Conservation (phyloP, 2,329 filamentous ascomycete species). For the Onygenales sp. region DNA sequence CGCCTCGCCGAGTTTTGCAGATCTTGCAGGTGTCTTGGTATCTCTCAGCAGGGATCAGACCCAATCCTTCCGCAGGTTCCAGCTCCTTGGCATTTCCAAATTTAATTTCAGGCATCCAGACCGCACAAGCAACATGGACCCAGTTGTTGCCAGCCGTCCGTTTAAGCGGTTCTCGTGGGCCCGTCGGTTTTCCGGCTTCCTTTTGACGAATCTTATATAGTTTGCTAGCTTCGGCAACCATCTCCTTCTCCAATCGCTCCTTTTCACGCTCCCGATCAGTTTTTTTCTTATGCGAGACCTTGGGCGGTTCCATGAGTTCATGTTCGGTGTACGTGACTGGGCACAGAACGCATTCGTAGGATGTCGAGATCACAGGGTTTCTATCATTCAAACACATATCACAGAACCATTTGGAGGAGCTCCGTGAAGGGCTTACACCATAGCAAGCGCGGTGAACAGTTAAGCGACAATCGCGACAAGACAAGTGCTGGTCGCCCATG, state of each 20-base stretch:
- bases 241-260: constrained; percentile 75
- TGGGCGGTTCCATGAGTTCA: constrained; percentile 76
- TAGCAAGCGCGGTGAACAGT: constrained; percentile 91
- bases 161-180: constrained; percentile 85
- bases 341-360: constrained; percentile 89
- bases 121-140: constrained; percentile 89
- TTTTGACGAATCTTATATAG: constrained; percentile 75
- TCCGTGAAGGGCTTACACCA: constrained; percentile 63
- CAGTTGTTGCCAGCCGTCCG: constrained; percentile 94
- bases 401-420: constrained; percentile 77
- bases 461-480: constrained; percentile 79
- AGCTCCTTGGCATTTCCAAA: constrained; percentile 78
- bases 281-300: constrained; percentile 76
- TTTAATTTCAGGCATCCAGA: constrained; percentile 87
- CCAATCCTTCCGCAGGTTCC: constrained; percentile 82
- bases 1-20: constrained; percentile 66
- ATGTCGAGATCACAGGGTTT: constrained; percentile 82
- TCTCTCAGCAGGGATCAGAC: constrained; percentile 61
- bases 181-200: constrained; percentile 69
- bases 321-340: constrained; percentile 72
- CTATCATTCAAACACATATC: constrained; percentile 95
- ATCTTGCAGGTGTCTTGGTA: constrained; percentile 75
- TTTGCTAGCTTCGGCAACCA: constrained; percentile 68
- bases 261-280: constrained; percentile 84
- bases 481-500: constrained; percentile 60